Percentiles rank a stretch among this genome's conserved stretches.
These are phyloP conservation scores for Sporothrix protearum DNA, from an alignment of 2,329 filamentous ascomycete genomes.

Conservation along the genomic window DNA sequence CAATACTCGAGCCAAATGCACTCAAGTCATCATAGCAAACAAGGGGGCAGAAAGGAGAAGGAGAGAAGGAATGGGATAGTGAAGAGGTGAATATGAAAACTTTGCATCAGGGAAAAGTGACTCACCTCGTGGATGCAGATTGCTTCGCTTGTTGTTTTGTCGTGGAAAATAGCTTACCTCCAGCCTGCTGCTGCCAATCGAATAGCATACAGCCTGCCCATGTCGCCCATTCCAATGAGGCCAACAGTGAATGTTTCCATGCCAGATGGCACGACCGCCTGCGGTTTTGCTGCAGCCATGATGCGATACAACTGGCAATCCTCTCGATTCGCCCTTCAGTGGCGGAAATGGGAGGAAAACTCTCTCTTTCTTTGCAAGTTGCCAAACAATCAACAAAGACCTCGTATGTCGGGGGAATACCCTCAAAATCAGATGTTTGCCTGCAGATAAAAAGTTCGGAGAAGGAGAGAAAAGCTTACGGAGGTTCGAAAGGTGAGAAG, in stretches of 20 bases:
- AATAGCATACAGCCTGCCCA: constrained; percentile 98
- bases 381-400: background rate
- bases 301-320: background rate
- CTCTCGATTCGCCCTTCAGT: background rate
- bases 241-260: constrained; percentile 76
- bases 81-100: background rate
- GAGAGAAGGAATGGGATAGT: background rate
- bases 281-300: constrained; percentile 19
- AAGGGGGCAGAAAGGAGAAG: no score
- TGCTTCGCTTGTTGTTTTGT: constrained; percentile 11
- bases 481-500: background rate
- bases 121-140: constrained; percentile 15
- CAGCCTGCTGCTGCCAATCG: constrained; percentile 86
- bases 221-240: constrained; percentile 98
- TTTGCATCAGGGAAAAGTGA: background rate
- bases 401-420: background rate
- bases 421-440: background rate
- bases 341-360: background rate
- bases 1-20: constrained; percentile 99
- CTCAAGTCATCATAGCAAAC: constrained; percentile 91
- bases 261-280: constrained; percentile 21
- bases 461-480: constrained; percentile 3
- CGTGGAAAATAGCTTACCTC: constrained; percentile 63
- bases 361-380: background rate
- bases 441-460: constrained; percentile 6